Percentiles rank a stretch among this genome's conserved stretches.
Conservation (phyloP, 352 stramenopile species). For the Thraustochytrium sp. region DNA sequence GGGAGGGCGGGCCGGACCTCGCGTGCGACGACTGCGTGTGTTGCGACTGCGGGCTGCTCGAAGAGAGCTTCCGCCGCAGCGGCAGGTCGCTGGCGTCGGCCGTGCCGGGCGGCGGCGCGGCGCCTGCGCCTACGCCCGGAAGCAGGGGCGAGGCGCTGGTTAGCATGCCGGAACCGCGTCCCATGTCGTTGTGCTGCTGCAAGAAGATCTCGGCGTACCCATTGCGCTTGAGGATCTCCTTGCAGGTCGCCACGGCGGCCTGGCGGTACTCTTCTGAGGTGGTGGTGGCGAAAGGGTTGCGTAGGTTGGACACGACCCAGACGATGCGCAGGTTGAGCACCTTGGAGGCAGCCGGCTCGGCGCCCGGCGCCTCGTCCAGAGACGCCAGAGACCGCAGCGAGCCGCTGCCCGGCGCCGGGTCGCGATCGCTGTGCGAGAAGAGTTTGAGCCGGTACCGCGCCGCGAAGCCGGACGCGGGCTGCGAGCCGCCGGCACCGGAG, state of each 20-base stretch:
- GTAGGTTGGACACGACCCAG: constrained; percentile 29
- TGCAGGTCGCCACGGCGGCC: neutral
- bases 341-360: neutral
- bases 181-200: neutral
- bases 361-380: too few species aligned
- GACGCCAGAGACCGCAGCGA: too few species aligned
- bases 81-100: too few species aligned
- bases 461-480: too few species aligned
- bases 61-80: neutral
- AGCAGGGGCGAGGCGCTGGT: constrained; percentile 8
- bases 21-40: neutral
- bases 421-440: neutral
- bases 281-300: neutral
- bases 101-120: too few species aligned
- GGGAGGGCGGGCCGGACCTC: neutral
- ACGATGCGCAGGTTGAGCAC: neutral
- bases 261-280: constrained; percentile 22
- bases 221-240: constrained; percentile 1
- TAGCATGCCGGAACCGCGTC: neutral
- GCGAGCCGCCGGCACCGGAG: neutral
- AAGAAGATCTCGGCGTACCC: constrained; percentile 14
- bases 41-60: neutral
- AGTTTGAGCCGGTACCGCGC: neutral
- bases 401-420: neutral
- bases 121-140: too few species aligned